phyloP scores from a whole-genome alignment of 2,329 filamentous ascomycete genomes.

The Myotisia sp. region DNA sequence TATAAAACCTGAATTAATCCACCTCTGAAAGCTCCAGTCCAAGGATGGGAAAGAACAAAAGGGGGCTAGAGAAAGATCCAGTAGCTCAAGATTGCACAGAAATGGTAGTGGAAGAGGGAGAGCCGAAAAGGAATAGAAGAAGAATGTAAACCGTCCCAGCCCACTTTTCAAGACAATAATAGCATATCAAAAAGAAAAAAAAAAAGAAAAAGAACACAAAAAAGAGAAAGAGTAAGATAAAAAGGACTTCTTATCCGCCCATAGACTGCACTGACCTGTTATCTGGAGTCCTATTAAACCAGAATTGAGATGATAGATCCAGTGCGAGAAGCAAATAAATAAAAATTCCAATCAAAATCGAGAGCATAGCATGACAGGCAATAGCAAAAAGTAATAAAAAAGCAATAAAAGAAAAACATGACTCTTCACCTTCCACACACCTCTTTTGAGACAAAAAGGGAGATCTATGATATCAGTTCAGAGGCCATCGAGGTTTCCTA shows the following conservation, averaged over 20 bases:
- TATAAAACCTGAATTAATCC: too few species aligned
- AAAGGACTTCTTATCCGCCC: conserved; percentile 5
- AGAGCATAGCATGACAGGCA: conserved; percentile 8
- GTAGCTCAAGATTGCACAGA: conserved; percentile 5
- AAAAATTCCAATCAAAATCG: conserved; percentile 10
- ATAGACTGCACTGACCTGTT: not conserved
- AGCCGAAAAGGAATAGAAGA: conserved; percentile 13
- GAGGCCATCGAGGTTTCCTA: too few species aligned
- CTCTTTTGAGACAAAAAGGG: not conserved
- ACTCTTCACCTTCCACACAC: not conserved
- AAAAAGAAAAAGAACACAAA: conserved; percentile 18
- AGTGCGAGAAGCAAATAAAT: not conserved
- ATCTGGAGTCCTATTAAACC: not conserved
- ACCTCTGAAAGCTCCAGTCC: not conserved
- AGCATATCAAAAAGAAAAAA: conserved; percentile 19
- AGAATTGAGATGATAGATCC: conserved; percentile 4
- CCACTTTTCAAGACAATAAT: conserved; percentile 17
- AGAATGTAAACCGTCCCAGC: conserved; percentile 13
- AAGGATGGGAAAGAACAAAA: not conserved
- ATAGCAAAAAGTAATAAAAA: conserved; percentile 3
- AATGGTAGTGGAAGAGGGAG: too few species aligned
- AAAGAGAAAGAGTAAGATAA: conserved; percentile 16
- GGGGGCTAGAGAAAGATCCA: not conserved
- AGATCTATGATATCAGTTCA: conserved; percentile 3
- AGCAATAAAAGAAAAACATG: not conserved